phyloP scores from a whole-genome alignment of 352 stramenopile species.

The Peronosclerospora sorghi region DNA sequence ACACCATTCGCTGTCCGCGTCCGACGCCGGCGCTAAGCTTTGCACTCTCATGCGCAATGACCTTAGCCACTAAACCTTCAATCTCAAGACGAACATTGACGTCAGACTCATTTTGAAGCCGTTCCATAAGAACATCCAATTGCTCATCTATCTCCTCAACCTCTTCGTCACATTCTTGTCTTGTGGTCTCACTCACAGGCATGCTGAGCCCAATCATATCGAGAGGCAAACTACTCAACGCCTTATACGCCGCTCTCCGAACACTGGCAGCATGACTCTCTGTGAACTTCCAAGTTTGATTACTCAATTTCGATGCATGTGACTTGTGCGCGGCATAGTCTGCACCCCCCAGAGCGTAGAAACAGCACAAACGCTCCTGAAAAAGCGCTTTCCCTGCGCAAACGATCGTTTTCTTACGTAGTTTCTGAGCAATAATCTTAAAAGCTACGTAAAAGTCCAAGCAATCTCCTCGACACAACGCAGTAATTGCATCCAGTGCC shows the following conservation, averaged over 20 bases:
- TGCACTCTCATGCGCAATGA: conserved; percentile 33
- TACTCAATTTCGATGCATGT: background rate
- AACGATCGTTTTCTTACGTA: conserved; percentile 50
- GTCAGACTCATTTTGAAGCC: conserved; percentile 26
- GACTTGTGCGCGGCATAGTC: conserved; percentile 34
- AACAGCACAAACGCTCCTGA: conserved; percentile 39
- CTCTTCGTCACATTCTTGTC: conserved; percentile 13
- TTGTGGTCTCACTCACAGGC: background rate
- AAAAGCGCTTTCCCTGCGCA: conserved; percentile 38
- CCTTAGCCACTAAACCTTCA: conserved; percentile 21
- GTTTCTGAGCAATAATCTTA: conserved; percentile 63
- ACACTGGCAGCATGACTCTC: conserved; percentile 25
- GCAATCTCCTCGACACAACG: conserved; percentile 46
- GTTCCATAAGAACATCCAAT: conserved; percentile 30
- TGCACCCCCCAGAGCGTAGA: conserved; percentile 35
- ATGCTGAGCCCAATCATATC: conserved; percentile 31
- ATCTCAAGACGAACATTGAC: conserved; percentile 25
- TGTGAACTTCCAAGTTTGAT: conserved; percentile 25
- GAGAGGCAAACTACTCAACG: conserved; percentile 37
- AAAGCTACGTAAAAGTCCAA: conserved; percentile 67
- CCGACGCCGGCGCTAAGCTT: conserved; percentile 26
- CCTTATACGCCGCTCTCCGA: conserved; percentile 28
- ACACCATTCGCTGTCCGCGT: conserved; percentile 25
- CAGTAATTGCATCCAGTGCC: conserved; percentile 48
- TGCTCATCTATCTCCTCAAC: conserved; percentile 37